phyloP scores from a whole-genome alignment of 2,329 filamentous ascomycete genomes.

The Fusarium armeniacum region DNA sequence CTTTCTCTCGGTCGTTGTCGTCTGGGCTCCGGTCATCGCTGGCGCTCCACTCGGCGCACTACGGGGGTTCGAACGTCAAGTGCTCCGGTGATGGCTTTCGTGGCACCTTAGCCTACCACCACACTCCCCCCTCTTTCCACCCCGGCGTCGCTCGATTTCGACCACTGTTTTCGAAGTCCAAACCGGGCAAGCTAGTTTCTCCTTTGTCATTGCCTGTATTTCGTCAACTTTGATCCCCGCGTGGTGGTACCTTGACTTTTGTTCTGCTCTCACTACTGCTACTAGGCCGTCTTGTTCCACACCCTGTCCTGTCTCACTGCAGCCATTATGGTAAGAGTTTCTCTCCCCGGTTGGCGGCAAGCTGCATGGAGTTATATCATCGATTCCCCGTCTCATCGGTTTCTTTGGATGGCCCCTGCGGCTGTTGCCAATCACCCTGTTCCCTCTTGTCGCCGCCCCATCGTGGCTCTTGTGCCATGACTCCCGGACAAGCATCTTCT shows the following conservation, averaged over 20 bases:
- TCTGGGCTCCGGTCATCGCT: conserved; percentile 45
- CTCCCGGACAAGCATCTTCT: conserved; percentile 49
- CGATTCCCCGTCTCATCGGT: conserved; percentile 53
- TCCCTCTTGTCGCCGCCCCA: conserved; percentile 45
- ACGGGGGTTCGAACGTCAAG: conserved; percentile 48
- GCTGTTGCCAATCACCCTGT: conserved; percentile 48
- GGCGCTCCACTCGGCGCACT: conserved; percentile 50
- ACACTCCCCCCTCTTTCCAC: conserved; percentile 52
- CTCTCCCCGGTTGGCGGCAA: conserved; percentile 58
- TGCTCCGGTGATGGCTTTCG: conserved; percentile 53
- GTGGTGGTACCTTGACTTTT: conserved; percentile 56
- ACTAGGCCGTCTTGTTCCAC: conserved; percentile 50
- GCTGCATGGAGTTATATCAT: conserved; percentile 63
- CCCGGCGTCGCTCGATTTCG: conserved; percentile 51
- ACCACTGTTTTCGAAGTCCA: conserved; percentile 48
- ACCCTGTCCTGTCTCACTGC: conserved; percentile 55
- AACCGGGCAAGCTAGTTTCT: conserved; percentile 49
- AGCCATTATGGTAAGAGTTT: conserved; percentile 65
- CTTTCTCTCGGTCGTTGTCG: conserved; percentile 40
- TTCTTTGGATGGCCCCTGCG: conserved; percentile 47
- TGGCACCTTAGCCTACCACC: conserved; percentile 55
- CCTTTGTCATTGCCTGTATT: conserved; percentile 54
- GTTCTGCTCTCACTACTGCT: conserved; percentile 45
- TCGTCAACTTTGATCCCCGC: conserved; percentile 54
- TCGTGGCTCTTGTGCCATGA: conserved; percentile 49